phyloP scores from a whole-genome alignment of 2,329 filamentous ascomycete species.

The Fusarium abutilonis region DNA sequence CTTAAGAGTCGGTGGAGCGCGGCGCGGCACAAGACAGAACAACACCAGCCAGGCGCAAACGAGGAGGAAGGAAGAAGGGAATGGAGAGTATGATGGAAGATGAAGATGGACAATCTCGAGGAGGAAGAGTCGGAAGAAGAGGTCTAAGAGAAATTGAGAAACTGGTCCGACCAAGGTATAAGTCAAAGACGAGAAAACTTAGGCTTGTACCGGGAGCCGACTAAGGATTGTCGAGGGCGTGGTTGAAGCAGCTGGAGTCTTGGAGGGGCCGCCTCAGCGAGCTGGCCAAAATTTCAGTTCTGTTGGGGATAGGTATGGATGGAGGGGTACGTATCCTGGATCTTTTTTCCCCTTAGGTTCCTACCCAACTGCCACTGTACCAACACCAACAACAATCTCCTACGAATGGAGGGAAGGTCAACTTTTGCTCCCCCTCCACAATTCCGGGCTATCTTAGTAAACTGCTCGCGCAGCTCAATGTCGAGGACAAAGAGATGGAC shows the following conservation, averaged over 20 bases:
- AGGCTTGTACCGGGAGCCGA: conserved; percentile 37
- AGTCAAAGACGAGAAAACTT: conserved; percentile 45
- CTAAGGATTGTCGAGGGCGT: conserved; percentile 39
- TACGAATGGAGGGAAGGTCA: conserved; percentile 18
- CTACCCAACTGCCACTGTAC: conserved; percentile 8
- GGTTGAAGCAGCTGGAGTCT: conserved; percentile 41
- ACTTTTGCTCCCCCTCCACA: conserved; percentile 36
- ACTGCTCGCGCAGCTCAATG: conserved; percentile 33
- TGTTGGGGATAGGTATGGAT: conserved; percentile 53
- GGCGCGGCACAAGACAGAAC: conserved; percentile 41
- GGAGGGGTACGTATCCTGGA: conserved; percentile 46
- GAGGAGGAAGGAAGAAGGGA: conserved; percentile 34
- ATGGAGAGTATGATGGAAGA: conserved; percentile 33
- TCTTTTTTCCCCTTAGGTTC: conserved; percentile 21
- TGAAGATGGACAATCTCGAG: conserved; percentile 46
- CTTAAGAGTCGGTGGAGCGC: conserved; percentile 43
- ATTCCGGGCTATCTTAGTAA: conserved; percentile 41
- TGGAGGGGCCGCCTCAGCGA: conserved; percentile 43
- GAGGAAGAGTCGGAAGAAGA: conserved; percentile 39
- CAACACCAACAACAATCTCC: conserved; percentile 8
- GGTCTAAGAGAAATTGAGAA: conserved; percentile 41
- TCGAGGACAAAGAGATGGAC: conserved; percentile 29
- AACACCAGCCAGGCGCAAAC: conserved; percentile 46
- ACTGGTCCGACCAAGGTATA: conserved; percentile 46
- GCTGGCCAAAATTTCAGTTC: conserved; percentile 52